Conservation (phyloP, 805 yeast species). For the Scheffersomyces lignosus region DNA sequence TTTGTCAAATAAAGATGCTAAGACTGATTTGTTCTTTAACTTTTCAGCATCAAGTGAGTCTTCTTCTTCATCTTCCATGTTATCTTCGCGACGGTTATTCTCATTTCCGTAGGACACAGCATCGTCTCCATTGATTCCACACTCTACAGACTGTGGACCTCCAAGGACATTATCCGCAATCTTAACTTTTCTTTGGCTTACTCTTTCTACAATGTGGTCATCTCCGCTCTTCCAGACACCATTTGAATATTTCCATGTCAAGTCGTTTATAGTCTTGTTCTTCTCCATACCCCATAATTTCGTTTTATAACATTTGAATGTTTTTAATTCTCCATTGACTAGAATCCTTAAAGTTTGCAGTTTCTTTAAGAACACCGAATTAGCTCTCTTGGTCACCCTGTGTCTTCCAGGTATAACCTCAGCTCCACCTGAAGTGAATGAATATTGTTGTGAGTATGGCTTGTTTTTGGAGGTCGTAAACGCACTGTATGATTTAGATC, state of each 20-base stretch:
- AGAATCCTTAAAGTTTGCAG: conserved; percentile 65
- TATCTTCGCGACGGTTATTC: conserved; percentile 1
- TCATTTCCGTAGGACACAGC: conserved; percentile 27
- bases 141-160: conserved; percentile 8
- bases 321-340: conserved; percentile 56
- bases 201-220: conserved; percentile 73
- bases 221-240: conserved; percentile 80
- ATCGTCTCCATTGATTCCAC: conserved; percentile 26
- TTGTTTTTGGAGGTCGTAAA: conserved; percentile 27
- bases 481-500: conserved; percentile 38
- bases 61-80: conserved; percentile 3
- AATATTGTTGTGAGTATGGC: conserved; percentile 21
- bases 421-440: conserved; percentile 34
- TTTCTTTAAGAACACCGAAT: conserved; percentile 34
- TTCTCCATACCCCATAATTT: conserved; percentile 92
- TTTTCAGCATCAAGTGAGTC: conserved; percentile 18
- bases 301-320: conserved; percentile 62
- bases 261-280: conserved; percentile 56
- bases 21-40: conserved; percentile 27
- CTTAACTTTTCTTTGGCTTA: conserved; percentile 12
- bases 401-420: conserved; percentile 58
- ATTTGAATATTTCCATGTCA: conserved; percentile 60
- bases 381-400: conserved; percentile 55
- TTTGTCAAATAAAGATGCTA: conserved; percentile 33
- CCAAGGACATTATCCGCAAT: conserved; percentile 7